Percentiles rank a stretch among this genome's conserved stretches.
phyloP scores from a whole-genome alignment of 805 yeast species.

The Candida easanensis region DNA sequence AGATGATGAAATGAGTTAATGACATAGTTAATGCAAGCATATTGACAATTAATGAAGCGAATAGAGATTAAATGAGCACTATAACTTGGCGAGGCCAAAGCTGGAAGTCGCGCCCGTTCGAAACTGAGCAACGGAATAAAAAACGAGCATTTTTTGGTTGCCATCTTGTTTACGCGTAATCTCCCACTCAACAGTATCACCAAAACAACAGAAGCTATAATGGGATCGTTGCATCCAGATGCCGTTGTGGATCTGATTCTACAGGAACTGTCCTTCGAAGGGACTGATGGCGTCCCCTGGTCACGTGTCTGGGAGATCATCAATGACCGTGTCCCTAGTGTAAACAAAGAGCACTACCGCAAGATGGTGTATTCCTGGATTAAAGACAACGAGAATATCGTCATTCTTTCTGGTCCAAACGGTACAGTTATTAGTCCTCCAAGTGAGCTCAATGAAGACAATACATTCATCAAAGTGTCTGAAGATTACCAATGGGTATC shows the following conservation, averaged over 20 bases:
- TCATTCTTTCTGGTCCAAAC: conserved; percentile 1
- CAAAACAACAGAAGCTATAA: neutral
- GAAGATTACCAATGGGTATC: conserved; percentile 56
- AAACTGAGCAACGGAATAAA: no score
- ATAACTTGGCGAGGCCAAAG: no score
- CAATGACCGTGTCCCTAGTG: conserved; percentile 11
- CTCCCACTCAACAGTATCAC: neutral
- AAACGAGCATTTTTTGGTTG: no score
- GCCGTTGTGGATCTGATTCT: conserved; percentile 31
- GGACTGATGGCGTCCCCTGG: conserved; percentile 32
- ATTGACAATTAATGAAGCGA: no score
- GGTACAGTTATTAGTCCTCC: conserved; percentile 2
- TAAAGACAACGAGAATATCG: conserved; percentile 20
- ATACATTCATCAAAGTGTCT: conserved; percentile 36
- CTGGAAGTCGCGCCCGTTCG: no score
- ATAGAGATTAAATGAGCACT: no score
- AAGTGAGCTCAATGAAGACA: conserved; percentile 1
- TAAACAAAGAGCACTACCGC: conserved; percentile 32
- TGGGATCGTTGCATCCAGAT: conserved; percentile 18
- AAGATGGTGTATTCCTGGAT: conserved; percentile 38
- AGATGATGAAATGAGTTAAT: no score
- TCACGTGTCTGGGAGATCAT: conserved; percentile 33
- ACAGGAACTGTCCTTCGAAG: conserved; percentile 35
- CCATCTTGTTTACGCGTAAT: neutral
- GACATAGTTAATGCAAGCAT: no score